A percentile compares a stretch with the other conserved stretches of the same genome.
Evolutionary conservation across 208 protist species (phyloP).

Genomic region (Leishmania mexicana): DNA sequence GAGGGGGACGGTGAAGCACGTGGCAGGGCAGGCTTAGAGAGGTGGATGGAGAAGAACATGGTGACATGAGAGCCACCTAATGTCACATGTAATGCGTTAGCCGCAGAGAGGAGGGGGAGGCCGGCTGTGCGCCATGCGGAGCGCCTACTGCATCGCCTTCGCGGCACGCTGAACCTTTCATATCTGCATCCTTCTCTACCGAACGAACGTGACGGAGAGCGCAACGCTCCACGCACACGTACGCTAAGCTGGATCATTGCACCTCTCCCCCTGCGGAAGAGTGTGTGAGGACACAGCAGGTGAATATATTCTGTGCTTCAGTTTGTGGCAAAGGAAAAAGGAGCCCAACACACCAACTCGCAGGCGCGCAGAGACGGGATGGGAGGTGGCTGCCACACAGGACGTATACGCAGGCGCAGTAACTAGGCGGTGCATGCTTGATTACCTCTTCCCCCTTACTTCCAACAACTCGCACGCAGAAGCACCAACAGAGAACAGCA

Average conservation of each 20-base stretch:
- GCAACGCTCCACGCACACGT: not conserved
- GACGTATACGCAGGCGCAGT: not conserved
- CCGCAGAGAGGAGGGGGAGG: not conserved
- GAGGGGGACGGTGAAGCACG: not conserved
- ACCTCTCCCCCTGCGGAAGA: not conserved
- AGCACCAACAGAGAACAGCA: not conserved
- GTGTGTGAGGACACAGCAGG: not conserved
- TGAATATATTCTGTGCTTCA: not conserved
- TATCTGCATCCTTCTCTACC: not conserved
- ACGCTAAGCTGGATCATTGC: not conserved
- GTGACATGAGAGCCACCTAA: not conserved
- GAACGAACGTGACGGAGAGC: not conserved
- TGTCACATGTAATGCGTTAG: not conserved
- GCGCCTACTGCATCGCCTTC: not conserved
- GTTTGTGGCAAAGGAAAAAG: not conserved
- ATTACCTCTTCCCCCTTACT: not conserved
- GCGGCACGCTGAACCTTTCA: not conserved
- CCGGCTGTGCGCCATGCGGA: not conserved
- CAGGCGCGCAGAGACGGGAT: not conserved
- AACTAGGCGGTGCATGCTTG: not conserved
- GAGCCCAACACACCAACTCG: not conserved
- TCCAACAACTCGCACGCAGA: not conserved
- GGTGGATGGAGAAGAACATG: not conserved
- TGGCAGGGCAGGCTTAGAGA: constrained; percentile 14
- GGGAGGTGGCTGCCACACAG: not conserved